These are phyloP conservation scores for Vitis hybrid DNA, from an alignment of 177 flowering plant species.

Conservation along the genomic window DNA sequence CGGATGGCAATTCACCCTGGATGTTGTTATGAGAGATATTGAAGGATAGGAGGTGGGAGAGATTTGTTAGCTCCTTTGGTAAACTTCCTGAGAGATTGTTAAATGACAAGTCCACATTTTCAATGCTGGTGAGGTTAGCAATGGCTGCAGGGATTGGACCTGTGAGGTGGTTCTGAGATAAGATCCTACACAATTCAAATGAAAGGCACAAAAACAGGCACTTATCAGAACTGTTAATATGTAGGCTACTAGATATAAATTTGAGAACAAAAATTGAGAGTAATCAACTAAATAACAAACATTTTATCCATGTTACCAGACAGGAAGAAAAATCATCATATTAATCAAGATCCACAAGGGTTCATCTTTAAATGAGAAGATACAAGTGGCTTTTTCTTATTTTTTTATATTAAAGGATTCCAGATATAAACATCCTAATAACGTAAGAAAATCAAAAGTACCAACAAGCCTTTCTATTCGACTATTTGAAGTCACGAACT, in stretches of 20 bases:
- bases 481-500: too few species aligned
- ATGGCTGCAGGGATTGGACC: conserved; percentile 71
- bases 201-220: conserved; percentile 2
- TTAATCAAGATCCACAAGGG: too few species aligned
- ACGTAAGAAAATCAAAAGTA: too few species aligned
- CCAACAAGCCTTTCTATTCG: too few species aligned
- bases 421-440: not conserved
- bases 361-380: too few species aligned
- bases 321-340: too few species aligned
- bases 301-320: too few species aligned
- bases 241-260: not conserved
- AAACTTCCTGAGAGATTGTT: conserved; percentile 70
- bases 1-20: conserved; percentile 80
- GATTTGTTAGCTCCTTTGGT: conserved; percentile 80
- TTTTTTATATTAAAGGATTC: not conserved
- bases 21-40: conserved; percentile 80
- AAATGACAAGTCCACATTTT: conserved; percentile 59
- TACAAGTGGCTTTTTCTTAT: too few species aligned
- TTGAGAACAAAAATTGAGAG: not conserved
- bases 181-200: conserved; percentile 40
- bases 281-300: too few species aligned
- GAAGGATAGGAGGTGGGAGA: conserved; percentile 61
- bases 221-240: not conserved
- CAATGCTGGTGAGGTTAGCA: conserved; percentile 63
- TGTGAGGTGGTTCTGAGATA: conserved; percentile 68